Evolutionary conservation across 2,329 filamentous ascomycete species (phyloP), one percentile per base, ranked within the genome.

Genomic region (Fusarium anthophilum): DNA sequence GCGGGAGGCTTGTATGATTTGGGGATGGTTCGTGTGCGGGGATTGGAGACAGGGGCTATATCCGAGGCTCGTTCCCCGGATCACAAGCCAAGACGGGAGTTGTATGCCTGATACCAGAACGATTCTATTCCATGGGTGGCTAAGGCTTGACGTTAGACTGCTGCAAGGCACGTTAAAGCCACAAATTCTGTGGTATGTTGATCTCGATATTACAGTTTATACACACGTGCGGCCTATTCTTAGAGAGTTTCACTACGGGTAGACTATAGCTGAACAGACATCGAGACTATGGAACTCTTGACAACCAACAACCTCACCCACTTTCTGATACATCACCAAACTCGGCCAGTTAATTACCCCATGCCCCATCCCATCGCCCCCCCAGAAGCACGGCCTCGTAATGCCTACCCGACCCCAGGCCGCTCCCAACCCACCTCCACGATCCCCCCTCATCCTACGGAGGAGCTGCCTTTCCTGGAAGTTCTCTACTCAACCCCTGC

Each of bases 381-480:
- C 64, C 38, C 41, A 43, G 44, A 45, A 30, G 38, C 37, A 45
- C 32, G 48, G 15, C 43, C 47, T 54, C 24, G n/a, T 58, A 47
- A 28, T 47, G 50, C 32, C 13, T 35, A 35, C 32, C 30, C 30
- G 30, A 32, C 56, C 63, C 56, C 51, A 47, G 62, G 53, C n/a
- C 24, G 32, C 56, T 59, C 55, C 44, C 44, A 50, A 39, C 58
- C 70, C 71, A 56, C 70, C 71, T 74, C 71, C 66, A 60, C 50
- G 43, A 72, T 74, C 48, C 58, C 41, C 71, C 48, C 48, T 57
- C 38, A 59, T 45, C 61, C 18, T 47, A 56, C 72, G 72, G 72
- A 72, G 63, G 41, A 59, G 47, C 39, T 75, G 55, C 72, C 72
- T 32, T 72, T 74, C 72, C 72, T 54, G 72, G 72, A 74, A 71